Evolutionary conservation across 75 land plant genomes (phyloP).

Genomic region (Selaginella moellendorffii): DNA sequence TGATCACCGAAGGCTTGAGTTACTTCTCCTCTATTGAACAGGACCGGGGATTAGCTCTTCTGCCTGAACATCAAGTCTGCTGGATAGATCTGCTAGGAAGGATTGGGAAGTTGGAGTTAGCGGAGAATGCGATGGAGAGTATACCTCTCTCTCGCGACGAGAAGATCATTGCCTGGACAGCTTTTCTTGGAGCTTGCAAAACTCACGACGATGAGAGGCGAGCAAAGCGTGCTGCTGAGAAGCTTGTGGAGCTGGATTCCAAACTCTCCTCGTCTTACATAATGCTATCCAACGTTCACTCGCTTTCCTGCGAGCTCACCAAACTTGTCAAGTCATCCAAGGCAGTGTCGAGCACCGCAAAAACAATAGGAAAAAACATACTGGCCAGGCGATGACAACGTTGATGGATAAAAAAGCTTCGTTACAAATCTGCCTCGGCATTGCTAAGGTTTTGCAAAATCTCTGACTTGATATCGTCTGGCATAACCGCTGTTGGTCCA

Average conservation of each 20-base stretch:
- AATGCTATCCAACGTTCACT: neutral
- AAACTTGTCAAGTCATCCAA: too few species aligned
- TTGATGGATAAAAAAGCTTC: too few species aligned
- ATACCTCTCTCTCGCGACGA: too few species aligned
- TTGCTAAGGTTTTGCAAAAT: neutral
- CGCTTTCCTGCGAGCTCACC: too few species aligned
- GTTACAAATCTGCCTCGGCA: conserved; percentile 24
- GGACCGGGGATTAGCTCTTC: neutral
- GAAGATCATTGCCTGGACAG: neutral
- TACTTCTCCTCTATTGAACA: neutral
- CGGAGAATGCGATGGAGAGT: neutral
- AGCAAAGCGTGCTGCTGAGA: neutral
- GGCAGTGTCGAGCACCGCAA: too few species aligned
- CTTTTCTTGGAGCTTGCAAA: neutral
- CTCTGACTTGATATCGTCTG: neutral
- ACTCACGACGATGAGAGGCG: neutral
- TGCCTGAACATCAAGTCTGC: neutral
- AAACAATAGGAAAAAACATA: too few species aligned
- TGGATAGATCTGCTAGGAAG: neutral
- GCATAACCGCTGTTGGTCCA: neutral
- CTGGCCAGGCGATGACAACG: too few species aligned
- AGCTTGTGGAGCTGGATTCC: neutral
- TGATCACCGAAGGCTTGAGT: neutral
- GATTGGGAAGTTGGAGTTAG: neutral
- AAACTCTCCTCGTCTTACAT: neutral